Percentiles rank a stretch among this genome's conserved stretches.
These are phyloP conservation scores for Mrakia frigida DNA, from an alignment of 768 basidiomycete genomes.

Conservation along the genomic window DNA sequence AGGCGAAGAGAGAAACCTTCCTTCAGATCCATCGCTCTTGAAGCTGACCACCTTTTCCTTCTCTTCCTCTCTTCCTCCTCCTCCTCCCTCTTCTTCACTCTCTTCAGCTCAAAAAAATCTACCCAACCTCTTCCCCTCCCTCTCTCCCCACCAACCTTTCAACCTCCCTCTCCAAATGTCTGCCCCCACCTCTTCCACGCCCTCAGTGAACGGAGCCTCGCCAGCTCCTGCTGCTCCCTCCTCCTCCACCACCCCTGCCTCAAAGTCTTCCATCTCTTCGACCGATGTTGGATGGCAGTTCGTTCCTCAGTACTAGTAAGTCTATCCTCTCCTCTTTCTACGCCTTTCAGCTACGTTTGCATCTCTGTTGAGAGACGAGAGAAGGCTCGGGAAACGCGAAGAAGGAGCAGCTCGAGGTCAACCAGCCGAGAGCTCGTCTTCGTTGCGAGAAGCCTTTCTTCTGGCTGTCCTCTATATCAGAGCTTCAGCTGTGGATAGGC, in stretches of 20 bases:
- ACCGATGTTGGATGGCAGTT: constrained; percentile 88
- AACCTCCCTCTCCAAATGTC: constrained; percentile 1
- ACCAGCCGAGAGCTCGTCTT: too few relatives aligned
- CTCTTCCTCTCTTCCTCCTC: constrained; percentile 33
- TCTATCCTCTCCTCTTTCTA: constrained; percentile 3
- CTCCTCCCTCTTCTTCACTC: not conserved
- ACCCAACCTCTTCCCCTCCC: not conserved
- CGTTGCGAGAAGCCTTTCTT: not conserved
- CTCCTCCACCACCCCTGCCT: not conserved
- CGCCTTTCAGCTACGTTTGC: not conserved
- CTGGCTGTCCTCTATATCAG: too few relatives aligned
- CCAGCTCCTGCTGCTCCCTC: constrained; percentile 4
- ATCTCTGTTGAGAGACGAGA: not conserved
- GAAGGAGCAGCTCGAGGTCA: too few relatives aligned
- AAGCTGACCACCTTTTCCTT: constrained; percentile 24
- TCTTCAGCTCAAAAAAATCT: constrained; percentile 6
- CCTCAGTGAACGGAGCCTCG: constrained; percentile 8
- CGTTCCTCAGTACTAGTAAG: constrained; percentile 89
- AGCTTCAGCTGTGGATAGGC: too few relatives aligned
- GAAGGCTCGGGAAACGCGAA: too few relatives aligned
- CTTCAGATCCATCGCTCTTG: not conserved
- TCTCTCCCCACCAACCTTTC: not conserved
- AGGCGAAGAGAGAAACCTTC: not conserved
- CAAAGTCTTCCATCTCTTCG: constrained; percentile 23
- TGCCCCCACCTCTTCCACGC: constrained; percentile 7